phyloP scores from a whole-genome alignment of 1,284 basidiomycete species.

The Cryptococcus sp. region DNA sequence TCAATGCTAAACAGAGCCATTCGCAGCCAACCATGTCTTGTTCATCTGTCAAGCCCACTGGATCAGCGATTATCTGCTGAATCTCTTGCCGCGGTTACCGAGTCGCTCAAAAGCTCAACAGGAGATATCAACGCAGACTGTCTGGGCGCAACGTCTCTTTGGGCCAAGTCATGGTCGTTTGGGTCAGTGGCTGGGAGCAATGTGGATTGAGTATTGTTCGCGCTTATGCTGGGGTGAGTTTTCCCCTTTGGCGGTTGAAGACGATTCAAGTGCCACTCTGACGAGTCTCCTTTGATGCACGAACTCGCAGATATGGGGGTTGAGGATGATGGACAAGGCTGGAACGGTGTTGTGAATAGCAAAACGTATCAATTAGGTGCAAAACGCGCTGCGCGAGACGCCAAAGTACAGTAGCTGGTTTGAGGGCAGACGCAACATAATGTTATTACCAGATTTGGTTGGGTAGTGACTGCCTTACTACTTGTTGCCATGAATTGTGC shows the following conservation, averaged over 20 bases:
- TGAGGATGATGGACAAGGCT: conserved; percentile 17
- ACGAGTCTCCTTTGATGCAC: too few relatives aligned
- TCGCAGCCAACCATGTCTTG: conserved; percentile 25
- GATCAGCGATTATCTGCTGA: conserved; percentile 29
- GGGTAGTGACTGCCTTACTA: too few relatives aligned
- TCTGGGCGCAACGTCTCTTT: conserved; percentile 28
- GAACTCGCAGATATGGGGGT: conserved; percentile 21
- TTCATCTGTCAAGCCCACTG: conserved; percentile 27
- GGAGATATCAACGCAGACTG: conserved; percentile 23
- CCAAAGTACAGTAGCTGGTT: not conserved
- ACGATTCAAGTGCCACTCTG: too few relatives aligned
- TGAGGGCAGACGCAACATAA: too few relatives aligned
- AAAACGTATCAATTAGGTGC: conserved; percentile 15
- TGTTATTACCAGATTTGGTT: too few relatives aligned
- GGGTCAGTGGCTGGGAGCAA: conserved; percentile 23
- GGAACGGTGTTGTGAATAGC: conserved; percentile 15
- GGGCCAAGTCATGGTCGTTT: conserved; percentile 25
- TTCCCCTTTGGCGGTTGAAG: not conserved
- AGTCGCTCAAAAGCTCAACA: conserved; percentile 9
- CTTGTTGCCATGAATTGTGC: too few relatives aligned
- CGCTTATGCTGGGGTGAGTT: conserved; percentile 23
- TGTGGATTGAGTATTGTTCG: conserved; percentile 27
- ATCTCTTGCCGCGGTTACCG: conserved; percentile 20
- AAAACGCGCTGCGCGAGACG: conserved; percentile 19
- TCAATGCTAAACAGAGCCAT: not conserved